Conservation (phyloP, 176 grass and related monocot genomes). For the Oryza officinalis region DNA sequence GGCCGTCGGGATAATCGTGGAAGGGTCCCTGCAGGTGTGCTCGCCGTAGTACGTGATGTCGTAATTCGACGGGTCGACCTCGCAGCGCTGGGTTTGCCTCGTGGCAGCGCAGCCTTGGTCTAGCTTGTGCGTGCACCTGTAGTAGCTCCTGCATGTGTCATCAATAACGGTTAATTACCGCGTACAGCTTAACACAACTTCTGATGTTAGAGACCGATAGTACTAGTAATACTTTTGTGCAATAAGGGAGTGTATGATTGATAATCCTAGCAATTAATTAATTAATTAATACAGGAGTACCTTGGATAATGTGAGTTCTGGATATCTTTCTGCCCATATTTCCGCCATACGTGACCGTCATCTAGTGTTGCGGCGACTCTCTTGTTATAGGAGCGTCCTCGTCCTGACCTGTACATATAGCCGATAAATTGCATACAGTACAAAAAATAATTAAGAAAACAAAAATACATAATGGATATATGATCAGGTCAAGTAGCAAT, state of each 20-base stretch:
- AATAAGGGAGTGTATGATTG: neutral
- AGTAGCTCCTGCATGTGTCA: constrained; percentile 70
- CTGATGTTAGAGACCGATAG: too few relatives aligned
- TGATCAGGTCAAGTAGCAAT: neutral
- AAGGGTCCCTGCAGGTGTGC: constrained; percentile 63
- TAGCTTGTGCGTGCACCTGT: constrained; percentile 72
- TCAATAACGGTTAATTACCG: neutral
- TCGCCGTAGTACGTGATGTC: constrained; percentile 63
- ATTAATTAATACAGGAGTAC: neutral
- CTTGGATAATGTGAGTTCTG: constrained; percentile 46
- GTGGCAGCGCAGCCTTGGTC: constrained; percentile 64
- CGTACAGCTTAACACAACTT: too few relatives aligned
- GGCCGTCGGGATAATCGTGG: constrained; percentile 42
- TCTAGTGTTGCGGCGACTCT: constrained; percentile 35
- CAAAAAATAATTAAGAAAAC: neutral
- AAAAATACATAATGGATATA: neutral
- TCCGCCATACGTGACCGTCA: constrained; percentile 73
- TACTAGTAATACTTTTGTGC: too few relatives aligned
- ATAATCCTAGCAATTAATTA: too few relatives aligned
- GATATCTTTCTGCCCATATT: constrained; percentile 88
- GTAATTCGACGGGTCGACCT: constrained; percentile 44
- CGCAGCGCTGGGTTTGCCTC: constrained; percentile 52
- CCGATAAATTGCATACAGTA: neutral
- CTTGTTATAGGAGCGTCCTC: neutral
- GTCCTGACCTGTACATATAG: neutral